phyloP scores from a whole-genome alignment of 331 rosid species.

The Malus hybrid region DNA sequence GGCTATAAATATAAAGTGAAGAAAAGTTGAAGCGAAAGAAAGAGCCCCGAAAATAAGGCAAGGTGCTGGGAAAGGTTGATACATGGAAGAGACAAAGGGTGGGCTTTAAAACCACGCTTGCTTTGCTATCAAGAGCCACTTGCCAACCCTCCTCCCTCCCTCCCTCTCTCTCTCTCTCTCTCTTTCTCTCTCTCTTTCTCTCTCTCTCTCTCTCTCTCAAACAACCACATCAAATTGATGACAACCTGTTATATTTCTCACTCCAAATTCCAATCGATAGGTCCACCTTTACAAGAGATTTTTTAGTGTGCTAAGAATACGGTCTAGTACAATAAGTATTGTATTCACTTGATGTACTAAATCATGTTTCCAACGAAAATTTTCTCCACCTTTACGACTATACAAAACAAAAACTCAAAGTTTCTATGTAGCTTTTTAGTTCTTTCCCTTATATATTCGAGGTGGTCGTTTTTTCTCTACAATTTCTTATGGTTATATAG shows the following conservation, averaged over 20 bases:
- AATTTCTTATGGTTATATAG: not conserved
- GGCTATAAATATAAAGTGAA: not conserved
- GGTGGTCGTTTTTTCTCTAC: not conserved
- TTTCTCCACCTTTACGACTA: not conserved
- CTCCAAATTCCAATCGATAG: constrained; percentile 21
- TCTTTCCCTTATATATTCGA: not conserved
- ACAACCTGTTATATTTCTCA: not conserved
- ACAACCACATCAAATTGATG: not conserved
- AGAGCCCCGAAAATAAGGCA: constrained; percentile 39
- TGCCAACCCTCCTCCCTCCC: not conserved
- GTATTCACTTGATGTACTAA: too few relatives aligned
- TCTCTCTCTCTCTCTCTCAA: not conserved
- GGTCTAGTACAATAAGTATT: too few relatives aligned
- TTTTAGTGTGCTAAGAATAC: too few relatives aligned
- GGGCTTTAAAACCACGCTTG: constrained; percentile 61
- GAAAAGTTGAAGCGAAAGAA: not conserved
- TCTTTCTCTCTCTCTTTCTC: not conserved
- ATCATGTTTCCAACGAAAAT: too few relatives aligned
- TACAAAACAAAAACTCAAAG: not conserved
- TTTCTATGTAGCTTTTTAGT: not conserved
- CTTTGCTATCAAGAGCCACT: constrained; percentile 29
- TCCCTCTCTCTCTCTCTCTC: not conserved
- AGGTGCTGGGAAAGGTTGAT: constrained; percentile 52
- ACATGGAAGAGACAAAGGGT: constrained; percentile 44
- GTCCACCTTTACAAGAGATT: not conserved